Evolutionary conservation across 192 early-diverging fungal species (phyloP).

Genomic region (Coemansia sp.): DNA sequence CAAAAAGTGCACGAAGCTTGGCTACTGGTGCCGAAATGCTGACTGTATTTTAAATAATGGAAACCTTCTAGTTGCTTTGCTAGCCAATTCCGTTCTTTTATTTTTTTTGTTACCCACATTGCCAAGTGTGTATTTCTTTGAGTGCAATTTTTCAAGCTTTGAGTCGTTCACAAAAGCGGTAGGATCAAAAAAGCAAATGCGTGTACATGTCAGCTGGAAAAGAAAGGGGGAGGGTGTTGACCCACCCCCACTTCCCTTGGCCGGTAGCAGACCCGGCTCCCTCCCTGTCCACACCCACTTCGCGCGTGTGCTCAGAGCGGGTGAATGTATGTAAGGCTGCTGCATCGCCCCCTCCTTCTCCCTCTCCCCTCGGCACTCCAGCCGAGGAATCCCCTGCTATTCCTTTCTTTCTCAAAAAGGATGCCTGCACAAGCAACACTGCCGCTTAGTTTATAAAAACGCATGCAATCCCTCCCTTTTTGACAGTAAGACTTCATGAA

Average conservation of each 20-base stretch:
- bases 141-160: neutral
- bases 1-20: neutral
- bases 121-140: neutral
- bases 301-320: constrained; percentile 4
- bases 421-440: neutral
- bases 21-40: neutral
- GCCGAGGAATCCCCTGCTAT: neutral
- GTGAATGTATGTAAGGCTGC: constrained; percentile 2
- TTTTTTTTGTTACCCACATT: neutral
- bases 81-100: neutral
- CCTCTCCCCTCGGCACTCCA: neutral
- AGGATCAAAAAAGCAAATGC: neutral
- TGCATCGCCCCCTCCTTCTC: neutral
- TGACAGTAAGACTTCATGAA: constrained; percentile 4
- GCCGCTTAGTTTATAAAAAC: constrained; percentile 11
- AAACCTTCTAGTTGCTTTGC: neutral
- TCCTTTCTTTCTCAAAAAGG: neutral
- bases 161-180: neutral
- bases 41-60: neutral
- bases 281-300: constrained; percentile 15
- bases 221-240: constrained; percentile 18
- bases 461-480: constrained; percentile 7
- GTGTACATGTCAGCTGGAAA: neutral
- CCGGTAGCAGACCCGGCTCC: constrained; percentile 19
- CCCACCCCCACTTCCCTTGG: constrained; percentile 34